Evolutionary conservation across 2,329 filamentous ascomycete species (phyloP), one percentile per base, ranked within the genome.

Genomic region (Xylariaceae sp.): DNA sequence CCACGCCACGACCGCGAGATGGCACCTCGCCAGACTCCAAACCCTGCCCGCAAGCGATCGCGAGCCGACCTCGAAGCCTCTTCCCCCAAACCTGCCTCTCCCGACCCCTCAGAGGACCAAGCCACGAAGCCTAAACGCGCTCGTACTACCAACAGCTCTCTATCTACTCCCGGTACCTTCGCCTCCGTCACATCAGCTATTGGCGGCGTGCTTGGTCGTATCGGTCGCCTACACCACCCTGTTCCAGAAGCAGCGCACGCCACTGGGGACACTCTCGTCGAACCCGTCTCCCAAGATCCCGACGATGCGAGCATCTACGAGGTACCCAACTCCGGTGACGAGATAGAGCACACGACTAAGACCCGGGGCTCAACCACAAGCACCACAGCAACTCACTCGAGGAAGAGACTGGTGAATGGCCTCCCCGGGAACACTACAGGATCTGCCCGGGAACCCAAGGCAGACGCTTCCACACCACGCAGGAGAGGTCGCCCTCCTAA

Each of bases 241-340:
- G 48, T 19, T 19, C 18, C 31, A 45, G 57, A 40, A 47, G 36
- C 10, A 33, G 10, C 13, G 31, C 49, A 52, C 36, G 56, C 55
- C 6, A 34, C 57, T 14, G 45, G 47, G 11, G 43, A 48, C 31
- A 42, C 49, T 31, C 46, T 57, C n/a, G 47, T 50, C 2, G 61
- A 65, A 34, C 57, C 61, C 4, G 52, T 65, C 13, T 56, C 60
- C 22, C 56, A 54, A 19, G 54, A 51, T 34, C 50, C 59, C n/a
- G 58, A 48, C 17, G 59, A 62, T 42, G 28, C 51, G 9, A 48
- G 45, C 33, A 47, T 4, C 18, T 68, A 67, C 51, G 64, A 66
- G 31, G 61, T 66, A 13, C 64, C 63, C 1, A 63, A 65, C 47
- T 67, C 65, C 11, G 63, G 59, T 22, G 64, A 64, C 11, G 66